Evolutionary conservation across 148 eudicot species (phyloP).

Genomic region (Chenopodium quinoa): DNA sequence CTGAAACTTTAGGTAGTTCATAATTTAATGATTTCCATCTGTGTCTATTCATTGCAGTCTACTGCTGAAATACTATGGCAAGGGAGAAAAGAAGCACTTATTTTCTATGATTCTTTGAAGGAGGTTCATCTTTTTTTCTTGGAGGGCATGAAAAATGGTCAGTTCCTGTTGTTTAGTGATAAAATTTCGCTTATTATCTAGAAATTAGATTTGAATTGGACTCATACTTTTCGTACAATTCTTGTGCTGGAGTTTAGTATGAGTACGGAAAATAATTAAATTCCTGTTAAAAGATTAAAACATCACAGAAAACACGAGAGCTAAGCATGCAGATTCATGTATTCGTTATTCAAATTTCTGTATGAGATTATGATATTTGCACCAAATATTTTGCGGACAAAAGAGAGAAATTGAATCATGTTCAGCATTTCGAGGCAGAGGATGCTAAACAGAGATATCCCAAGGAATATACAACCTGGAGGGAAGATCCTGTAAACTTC

Average conservation of each 20-base stretch:
- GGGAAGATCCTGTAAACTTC: constrained; percentile 71
- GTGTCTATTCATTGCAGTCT: constrained; percentile 36
- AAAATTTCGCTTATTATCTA: not conserved
- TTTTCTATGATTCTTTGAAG: constrained; percentile 65
- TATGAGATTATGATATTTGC: not conserved
- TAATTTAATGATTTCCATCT: not conserved
- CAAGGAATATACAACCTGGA: constrained; percentile 59
- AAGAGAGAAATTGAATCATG: constrained; percentile 33
- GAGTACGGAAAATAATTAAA: not conserved
- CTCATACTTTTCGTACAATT: not conserved
- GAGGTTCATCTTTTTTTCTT: constrained; percentile 66
- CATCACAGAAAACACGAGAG: not conserved
- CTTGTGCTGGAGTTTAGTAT: not conserved
- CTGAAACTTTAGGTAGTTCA: not conserved
- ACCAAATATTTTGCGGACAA: not conserved
- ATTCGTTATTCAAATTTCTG: not conserved
- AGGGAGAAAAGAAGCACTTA: constrained; percentile 54
- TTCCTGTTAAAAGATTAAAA: not conserved
- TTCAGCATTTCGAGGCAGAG: constrained; percentile 75
- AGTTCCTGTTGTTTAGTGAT: constrained; percentile 21
- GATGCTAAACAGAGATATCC: constrained; percentile 61
- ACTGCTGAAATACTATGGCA: constrained; percentile 74
- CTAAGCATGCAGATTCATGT: not conserved
- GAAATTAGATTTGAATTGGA: not conserved
- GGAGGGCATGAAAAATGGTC: constrained; percentile 80